These are phyloP conservation scores for Claviceps purpurea DNA, from an alignment of 2,329 filamentous ascomycete species.

Conservation along the genomic window DNA sequence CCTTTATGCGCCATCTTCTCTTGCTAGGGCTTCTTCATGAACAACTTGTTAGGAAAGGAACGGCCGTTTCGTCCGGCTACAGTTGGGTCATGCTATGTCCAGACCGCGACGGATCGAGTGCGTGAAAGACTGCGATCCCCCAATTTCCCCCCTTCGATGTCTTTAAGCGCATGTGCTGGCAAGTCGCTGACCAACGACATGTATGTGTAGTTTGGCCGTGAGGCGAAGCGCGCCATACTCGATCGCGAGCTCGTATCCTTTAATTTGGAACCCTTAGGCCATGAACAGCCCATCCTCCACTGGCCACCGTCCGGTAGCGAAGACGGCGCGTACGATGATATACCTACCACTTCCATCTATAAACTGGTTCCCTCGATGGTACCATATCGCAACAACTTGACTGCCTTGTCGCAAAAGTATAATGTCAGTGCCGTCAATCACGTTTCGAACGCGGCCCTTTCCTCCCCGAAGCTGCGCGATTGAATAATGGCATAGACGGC, in stretches of 20 bases:
- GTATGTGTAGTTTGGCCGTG: constrained; percentile 22
- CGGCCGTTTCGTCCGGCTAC: constrained; percentile 13
- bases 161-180: neutral
- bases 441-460: too few relatives aligned
- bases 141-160: neutral
- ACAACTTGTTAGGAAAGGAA: constrained; percentile 1
- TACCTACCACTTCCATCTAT: constrained; percentile 14
- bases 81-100: constrained; percentile 23
- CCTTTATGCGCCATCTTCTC: constrained; percentile 1
- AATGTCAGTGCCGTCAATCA: constrained; percentile 26
- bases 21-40: constrained; percentile 8
- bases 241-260: constrained; percentile 20
- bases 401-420: constrained; percentile 41
- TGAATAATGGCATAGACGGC: neutral
- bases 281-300: constrained; percentile 12
- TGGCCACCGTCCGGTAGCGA: constrained; percentile 17
- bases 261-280: constrained; percentile 1
- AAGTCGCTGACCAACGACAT: neutral
- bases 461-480: neutral
- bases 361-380: constrained; percentile 21
- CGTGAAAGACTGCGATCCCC: constrained; percentile 5
- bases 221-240: constrained; percentile 19
- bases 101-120: constrained; percentile 25
- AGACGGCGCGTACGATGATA: constrained; percentile 8
- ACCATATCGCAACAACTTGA: constrained; percentile 39